phyloP scores from a whole-genome alignment of 208 protist species.

The Leishmania guyanensis region DNA sequence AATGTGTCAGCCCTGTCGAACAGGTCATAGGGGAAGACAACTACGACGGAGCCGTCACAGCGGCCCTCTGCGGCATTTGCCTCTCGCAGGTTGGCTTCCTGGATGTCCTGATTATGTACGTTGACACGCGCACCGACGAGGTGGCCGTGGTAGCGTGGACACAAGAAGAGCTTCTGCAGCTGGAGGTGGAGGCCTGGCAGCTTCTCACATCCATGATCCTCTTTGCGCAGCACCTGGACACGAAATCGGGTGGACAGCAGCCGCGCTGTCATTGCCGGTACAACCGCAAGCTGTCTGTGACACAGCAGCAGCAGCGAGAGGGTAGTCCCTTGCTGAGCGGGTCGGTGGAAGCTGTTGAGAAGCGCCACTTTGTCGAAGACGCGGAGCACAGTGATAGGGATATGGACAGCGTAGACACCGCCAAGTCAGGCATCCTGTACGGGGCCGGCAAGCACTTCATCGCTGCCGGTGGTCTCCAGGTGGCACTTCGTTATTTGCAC shows the following conservation, averaged over 20 bases:
- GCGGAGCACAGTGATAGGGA: not conserved
- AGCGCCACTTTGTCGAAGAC: not conserved
- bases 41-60: constrained; percentile 20
- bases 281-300: not conserved
- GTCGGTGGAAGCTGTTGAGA: not conserved
- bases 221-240: constrained; percentile 34
- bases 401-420: constrained; percentile 13
- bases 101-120: constrained; percentile 71
- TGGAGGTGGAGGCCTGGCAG: constrained; percentile 75
- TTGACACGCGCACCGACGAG: constrained; percentile 54
- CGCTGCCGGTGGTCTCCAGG: constrained; percentile 46
- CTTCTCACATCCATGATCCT: constrained; percentile 66
- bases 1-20: not conserved
- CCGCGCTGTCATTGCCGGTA: constrained; percentile 4
- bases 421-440: constrained; percentile 17
- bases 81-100: constrained; percentile 63
- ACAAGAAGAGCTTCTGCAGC: constrained; percentile 61
- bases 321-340: not conserved
- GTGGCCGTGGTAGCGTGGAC: constrained; percentile 64
- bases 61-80: constrained; percentile 32
- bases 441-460: constrained; percentile 64
- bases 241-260: constrained; percentile 11
- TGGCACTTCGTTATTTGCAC: constrained; percentile 54
- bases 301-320: constrained; percentile 13
- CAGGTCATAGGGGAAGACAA: not conserved